Evolutionary conservation across 495 filamentous ascomycete genomes (phyloP), one percentile per base, ranked within the genome.

Genomic region (Aspergillus taichungensis): DNA sequence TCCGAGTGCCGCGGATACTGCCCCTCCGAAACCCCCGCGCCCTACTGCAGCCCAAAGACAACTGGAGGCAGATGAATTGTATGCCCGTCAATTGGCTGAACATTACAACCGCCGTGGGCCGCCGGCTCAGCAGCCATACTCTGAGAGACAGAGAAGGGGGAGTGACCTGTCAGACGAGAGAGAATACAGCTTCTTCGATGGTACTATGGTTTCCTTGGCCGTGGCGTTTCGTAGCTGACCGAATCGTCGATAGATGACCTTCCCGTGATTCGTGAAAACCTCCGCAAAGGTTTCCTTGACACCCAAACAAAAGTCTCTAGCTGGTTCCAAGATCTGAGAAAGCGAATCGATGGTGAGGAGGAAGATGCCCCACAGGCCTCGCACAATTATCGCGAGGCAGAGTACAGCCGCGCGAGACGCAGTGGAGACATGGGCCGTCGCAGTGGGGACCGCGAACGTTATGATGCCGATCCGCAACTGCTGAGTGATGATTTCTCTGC

Each of bases 381-480:
- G 46, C 66, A 74, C 34, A 46, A 66, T 0, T 71, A 77, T 47
- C 70, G 73, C 35, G 57, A 60, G 28, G 55, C 58, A 28, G 48
- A 56, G 5, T 63, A 75, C 39, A 58, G 56, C 8, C 66, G 62
- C 35, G 51, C 63, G 38, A 64, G 79, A 41, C 75, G 76, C 50
- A 80, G 78, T 51, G 74, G 74, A 13, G 81, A 84, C 39, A 47
- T 64, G 45, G 63, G 63, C 43, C 78, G 84, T 56, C 77, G 82
- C 49, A 95, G 87, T 59, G 75, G 76, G 13, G 89, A 95, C 56
- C 87, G 86, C 34, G 80, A 86, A 49, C 84, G 88, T 34, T 98
- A 98, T 56, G 92, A 98, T 62, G 88, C 89, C n/a, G 92, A 98
- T 60, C 94, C 89, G 18, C 77, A 87, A 56, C 78, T 97, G 35